Percentiles rank a stretch among this genome's conserved stretches.
These are phyloP conservation scores for Monilinia aucupariae DNA, from an alignment of 2,329 filamentous ascomycete species.

Conservation along the genomic window DNA sequence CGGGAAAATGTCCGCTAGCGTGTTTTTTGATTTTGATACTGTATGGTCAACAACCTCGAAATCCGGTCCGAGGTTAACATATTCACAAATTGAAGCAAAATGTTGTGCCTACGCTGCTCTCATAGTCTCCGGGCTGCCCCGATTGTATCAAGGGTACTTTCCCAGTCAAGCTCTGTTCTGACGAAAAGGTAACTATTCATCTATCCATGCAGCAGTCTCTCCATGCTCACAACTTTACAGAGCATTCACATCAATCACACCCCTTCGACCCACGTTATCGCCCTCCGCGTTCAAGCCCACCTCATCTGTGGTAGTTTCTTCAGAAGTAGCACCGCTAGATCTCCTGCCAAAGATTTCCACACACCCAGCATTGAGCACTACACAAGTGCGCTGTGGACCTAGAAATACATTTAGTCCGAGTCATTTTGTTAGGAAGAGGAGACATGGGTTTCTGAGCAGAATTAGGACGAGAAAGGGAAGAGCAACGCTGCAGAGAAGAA, in stretches of 20 bases:
- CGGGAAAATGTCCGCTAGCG: constrained; percentile 24
- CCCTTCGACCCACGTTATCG: constrained; percentile 30
- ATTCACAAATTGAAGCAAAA: constrained; percentile 21
- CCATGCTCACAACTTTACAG: constrained; percentile 20
- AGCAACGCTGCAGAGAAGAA: constrained; percentile 32
- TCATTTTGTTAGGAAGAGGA: constrained; percentile 37
- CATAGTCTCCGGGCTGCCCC: constrained; percentile 23
- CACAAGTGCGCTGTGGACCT: constrained; percentile 34
- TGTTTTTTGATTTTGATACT: constrained; percentile 13
- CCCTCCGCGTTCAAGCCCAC: constrained; percentile 20
- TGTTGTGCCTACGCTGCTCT: constrained; percentile 33
- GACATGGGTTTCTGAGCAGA: constrained; percentile 36
- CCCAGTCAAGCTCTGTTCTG: constrained; percentile 14
- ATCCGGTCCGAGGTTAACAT: not conserved
- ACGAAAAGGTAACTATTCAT: constrained; percentile 24
- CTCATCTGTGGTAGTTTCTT: not conserved
- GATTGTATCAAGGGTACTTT: constrained; percentile 16
- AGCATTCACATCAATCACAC: constrained; percentile 33
- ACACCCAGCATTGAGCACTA: constrained; percentile 31
- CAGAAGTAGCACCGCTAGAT: constrained; percentile 23
- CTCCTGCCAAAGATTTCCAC: constrained; percentile 33
- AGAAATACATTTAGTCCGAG: constrained; percentile 35
- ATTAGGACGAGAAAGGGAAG: constrained; percentile 34
- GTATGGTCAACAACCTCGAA: constrained; percentile 15
- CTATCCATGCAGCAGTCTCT: not conserved